These are phyloP conservation scores for Botrytis aclada DNA, from an alignment of 2,329 filamentous ascomycete genomes.

Conservation along the genomic window DNA sequence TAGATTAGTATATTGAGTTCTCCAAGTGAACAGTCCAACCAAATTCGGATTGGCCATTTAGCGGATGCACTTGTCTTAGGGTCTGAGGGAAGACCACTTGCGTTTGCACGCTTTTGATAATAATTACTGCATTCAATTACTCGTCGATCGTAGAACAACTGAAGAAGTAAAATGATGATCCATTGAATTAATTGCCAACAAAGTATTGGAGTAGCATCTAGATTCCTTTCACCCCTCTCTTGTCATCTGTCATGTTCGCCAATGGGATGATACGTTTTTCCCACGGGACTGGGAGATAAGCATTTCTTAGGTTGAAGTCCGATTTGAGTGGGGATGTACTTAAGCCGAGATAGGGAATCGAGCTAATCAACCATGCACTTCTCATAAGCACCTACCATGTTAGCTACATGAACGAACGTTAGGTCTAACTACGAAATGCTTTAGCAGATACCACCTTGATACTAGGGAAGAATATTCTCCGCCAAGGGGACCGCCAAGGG, in stretches of 20 bases:
- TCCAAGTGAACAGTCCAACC: not conserved
- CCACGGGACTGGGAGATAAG: slow-evolving; percentile 13
- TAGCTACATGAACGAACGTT: not conserved
- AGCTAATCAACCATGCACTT: not conserved
- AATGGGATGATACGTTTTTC: not conserved
- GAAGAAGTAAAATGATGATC: not conserved
- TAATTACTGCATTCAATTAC: not conserved
- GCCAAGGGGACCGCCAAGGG: too few species aligned
- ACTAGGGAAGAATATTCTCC: not conserved
- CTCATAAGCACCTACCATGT: not conserved
- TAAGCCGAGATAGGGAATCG: not conserved
- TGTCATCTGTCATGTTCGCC: not conserved
- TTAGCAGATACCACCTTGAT: not conserved
- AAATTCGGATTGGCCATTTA: not conserved
- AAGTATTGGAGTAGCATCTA: not conserved
- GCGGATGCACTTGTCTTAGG: not conserved
- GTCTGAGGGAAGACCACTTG: not conserved
- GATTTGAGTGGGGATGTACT: not conserved
- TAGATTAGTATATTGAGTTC: not conserved
- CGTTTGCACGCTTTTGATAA: not conserved
- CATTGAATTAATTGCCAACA: not conserved
- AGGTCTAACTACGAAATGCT: not conserved
- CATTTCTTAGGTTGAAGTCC: not conserved
- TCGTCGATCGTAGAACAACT: not conserved
- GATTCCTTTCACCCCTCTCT: not conserved